Percentiles rank a stretch among this genome's conserved stretches.
Evolutionary conservation across 352 stramenopile genomes (phyloP).

Genomic region (Salisapilia sapeloensis): DNA sequence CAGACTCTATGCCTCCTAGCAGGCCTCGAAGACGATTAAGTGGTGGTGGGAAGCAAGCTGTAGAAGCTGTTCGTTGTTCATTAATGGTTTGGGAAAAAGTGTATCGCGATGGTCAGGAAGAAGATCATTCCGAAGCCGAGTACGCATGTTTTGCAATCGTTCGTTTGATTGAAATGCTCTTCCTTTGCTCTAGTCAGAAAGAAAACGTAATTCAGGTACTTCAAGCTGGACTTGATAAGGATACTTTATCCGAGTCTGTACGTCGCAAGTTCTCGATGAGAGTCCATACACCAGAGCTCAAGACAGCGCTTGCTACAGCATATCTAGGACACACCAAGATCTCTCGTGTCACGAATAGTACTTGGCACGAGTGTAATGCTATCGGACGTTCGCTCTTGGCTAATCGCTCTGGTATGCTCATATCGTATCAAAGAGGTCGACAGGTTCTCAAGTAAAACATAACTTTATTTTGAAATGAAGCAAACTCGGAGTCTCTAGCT

Average conservation of each 20-base stretch:
- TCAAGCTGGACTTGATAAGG: constrained; percentile 31
- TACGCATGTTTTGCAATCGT: constrained; percentile 40
- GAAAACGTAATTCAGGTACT: constrained; percentile 58
- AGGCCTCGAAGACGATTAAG: too few species aligned
- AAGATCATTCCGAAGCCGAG: constrained; percentile 29
- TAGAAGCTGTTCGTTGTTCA: too few species aligned
- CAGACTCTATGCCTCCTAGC: too few species aligned
- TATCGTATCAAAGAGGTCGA: background rate
- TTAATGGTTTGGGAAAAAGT: constrained; percentile 1
- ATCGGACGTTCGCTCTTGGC: constrained; percentile 33
- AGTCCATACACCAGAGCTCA: constrained; percentile 40
- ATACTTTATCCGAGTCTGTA: constrained; percentile 26
- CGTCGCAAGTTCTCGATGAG: constrained; percentile 39
- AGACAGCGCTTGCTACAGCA: constrained; percentile 34
- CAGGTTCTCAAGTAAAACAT: background rate
- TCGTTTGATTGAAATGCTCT: constrained; percentile 69
- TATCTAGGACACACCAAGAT: constrained; percentile 61
- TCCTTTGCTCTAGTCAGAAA: constrained; percentile 49
- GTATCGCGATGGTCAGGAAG: background rate
- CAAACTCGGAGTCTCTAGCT: background rate
- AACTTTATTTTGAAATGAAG: background rate
- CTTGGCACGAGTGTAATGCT: constrained; percentile 71
- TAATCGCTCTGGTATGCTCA: background rate
- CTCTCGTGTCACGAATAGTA: constrained; percentile 50
- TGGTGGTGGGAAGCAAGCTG: too few species aligned